Base-by-base conservation (phyloP, 352 stramenopile species). In the Peronosclerospora sorghi region DNA sequence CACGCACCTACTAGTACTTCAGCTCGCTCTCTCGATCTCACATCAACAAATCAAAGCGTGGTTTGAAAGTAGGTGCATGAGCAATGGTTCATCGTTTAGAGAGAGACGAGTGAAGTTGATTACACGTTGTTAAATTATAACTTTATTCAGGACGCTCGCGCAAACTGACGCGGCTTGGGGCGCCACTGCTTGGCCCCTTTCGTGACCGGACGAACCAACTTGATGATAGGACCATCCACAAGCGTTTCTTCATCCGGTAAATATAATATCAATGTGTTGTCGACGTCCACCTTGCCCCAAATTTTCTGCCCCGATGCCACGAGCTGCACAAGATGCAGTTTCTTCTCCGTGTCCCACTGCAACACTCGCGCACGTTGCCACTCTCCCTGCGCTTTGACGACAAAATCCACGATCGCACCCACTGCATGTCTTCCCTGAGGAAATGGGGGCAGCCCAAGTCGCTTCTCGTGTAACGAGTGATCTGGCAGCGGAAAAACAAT, bases 331-430 rank as follows among this genome's bases (percentile, higher is more conserved):
- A 84, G 62, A 35, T 92, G 78, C 56, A 85, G 57, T 29, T 72
- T 62, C 17, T 80, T 74, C 18, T 58, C 54, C 5, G 56, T 59
- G 36, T 88, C 76, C 59, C 65, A 92, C 39, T 83, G 63, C 13
- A 87, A 8, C 32, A 92, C 76, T 3, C 61, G 69, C 12, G 79
- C 76, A 4, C 79, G 79, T 51, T 73, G 45, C 76, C 76, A 92
- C 13, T 73, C 68, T 41, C 76, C 73, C 35, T 83, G 58, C 5
- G 71, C 60, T 48, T 84, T 80, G 40, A 62, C 54, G 17, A 82
- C 56, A 52, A 81, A 86, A 20, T 92, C 79, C 26, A 92, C 73
- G 12, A 88, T 82, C 41, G 68, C 76, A 32, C 75, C 77, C 17
- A 87, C 48, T 2, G 76, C 47, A 8, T 48, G 59, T 2, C 62